Base-by-base conservation (phyloP, 805 yeast genomes). In the Yamadazyma kitorensis region DNA sequence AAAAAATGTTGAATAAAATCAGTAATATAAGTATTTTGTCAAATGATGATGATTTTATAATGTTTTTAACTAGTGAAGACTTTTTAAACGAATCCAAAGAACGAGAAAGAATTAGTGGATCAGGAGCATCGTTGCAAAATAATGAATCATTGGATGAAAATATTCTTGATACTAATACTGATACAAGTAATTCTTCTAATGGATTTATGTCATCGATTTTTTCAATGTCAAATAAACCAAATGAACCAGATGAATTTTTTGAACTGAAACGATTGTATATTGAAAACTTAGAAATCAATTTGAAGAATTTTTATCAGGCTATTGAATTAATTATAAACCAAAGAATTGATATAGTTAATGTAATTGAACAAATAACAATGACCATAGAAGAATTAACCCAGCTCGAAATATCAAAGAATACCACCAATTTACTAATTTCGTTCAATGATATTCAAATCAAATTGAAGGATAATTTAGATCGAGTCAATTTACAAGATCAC, bases 401-500 rank as follows among this genome's bases (percentile, higher is more conserved):
- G 12, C 68, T 87, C 36, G 97, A 88, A 53, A 76, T 89, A 2
- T 82, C 85, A 44, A 76, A 74, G 46, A 67, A 70, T 12, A 70
- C 86, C 2, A 71, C 81, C 6, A 75, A 74, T n/a, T 64, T 87
- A 9, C 70, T 91, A 37, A 57, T 62, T 14, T 80, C 80, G 37
- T 88, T 89, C 55, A 78, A 88, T 23, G 78, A 78, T 21, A 76
- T 86, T 6, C 91, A 89, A 52, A 50, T 64, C 21, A 75, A 84
- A 43, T 72, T 89, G 17, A 78, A 78, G 47, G 91, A 86, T 33
- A 68, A 86, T 29, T 64, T 86, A 29, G 88, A 80, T 43, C 74
- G 96, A 41, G 79, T 83, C 41, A 80, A 87, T 39, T 59, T 84
- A 59, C 95, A 86, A 55, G 97, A 91, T 46, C 77, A 88, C 49